Evolutionary conservation across 2,329 filamentous ascomycete species (phyloP).

Genomic region (Xylaria sp.): DNA sequence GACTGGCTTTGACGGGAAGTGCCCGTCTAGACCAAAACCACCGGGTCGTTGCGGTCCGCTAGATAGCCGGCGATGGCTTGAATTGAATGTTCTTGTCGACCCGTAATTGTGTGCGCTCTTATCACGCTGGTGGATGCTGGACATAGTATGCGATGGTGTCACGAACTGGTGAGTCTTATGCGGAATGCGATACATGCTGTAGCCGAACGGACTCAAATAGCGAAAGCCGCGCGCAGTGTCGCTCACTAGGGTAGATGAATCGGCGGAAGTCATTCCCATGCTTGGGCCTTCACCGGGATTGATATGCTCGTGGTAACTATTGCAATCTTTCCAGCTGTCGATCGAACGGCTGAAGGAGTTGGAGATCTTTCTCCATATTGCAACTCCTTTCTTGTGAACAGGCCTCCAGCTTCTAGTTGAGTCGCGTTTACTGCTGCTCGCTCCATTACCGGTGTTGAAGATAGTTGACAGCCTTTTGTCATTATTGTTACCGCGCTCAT

Average conservation of each 20-base stretch:
- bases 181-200: conserved; percentile 29
- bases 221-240: conserved; percentile 2
- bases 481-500: conserved; percentile 18
- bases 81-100: neutral
- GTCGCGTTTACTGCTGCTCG: conserved; percentile 8
- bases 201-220: conserved; percentile 32
- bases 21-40: conserved; percentile 37
- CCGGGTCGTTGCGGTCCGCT: conserved; percentile 19
- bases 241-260: neutral
- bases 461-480: conserved; percentile 5
- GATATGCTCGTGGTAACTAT: conserved; percentile 17
- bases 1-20: conserved; percentile 26
- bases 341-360: conserved; percentile 34
- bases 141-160: conserved; percentile 15
- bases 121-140: neutral
- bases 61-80: conserved; percentile 16
- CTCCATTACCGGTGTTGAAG: conserved; percentile 2
- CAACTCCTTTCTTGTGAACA: conserved; percentile 34
- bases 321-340: conserved; percentile 28
- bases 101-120: neutral
- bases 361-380: conserved; percentile 41
- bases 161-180: conserved; percentile 24
- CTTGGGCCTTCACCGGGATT: neutral
- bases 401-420: conserved; percentile 29
- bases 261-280: neutral